These are phyloP conservation scores for Bretschneidera sinensis DNA, from an alignment of 345 rosid genomes.

Conservation along the genomic window DNA sequence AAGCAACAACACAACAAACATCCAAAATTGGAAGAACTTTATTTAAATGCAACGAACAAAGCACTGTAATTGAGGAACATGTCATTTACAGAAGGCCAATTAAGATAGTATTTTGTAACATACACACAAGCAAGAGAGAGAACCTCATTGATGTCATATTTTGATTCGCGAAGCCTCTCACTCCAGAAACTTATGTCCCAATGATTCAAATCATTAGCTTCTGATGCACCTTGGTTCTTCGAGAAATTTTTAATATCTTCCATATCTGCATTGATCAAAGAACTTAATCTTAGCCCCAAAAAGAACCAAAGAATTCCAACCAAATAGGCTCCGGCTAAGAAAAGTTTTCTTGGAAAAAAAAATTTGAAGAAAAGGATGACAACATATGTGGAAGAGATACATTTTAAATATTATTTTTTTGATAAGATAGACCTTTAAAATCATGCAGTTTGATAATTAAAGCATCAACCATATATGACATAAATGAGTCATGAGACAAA, in stretches of 20 bases:
- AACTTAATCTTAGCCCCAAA: not conserved
- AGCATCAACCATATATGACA: not conserved
- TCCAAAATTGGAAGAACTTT: too few relatives aligned
- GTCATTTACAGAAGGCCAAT: too few relatives aligned
- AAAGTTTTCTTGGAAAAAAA: not conserved
- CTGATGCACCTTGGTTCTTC: constrained; percentile 68
- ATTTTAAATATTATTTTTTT: too few relatives aligned
- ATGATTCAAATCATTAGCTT: constrained; percentile 62
- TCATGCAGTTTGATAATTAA: too few relatives aligned
- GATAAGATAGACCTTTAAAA: too few relatives aligned
- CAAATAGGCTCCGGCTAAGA: not conserved
- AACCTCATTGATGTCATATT: constrained; percentile 89
- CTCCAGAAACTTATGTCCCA: constrained; percentile 93
- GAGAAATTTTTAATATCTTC: constrained; percentile 72
- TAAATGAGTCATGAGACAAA: not conserved
- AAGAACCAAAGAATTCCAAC: not conserved
- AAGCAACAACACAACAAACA: too few relatives aligned
- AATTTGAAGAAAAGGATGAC: not conserved
- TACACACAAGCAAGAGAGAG: constrained; percentile 1
- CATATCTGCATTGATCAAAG: constrained; percentile 44
- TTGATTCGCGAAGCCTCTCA: constrained; percentile 94
- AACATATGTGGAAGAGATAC: not conserved
- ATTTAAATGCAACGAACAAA: too few relatives aligned
- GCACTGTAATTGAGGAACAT: too few relatives aligned
- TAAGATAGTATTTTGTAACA: not conserved